A percentile compares a stretch with the other conserved stretches of the same genome.
phyloP scores from a whole-genome alignment of 768 basidiomycete species.

The Phaeotremella skinneri region DNA sequence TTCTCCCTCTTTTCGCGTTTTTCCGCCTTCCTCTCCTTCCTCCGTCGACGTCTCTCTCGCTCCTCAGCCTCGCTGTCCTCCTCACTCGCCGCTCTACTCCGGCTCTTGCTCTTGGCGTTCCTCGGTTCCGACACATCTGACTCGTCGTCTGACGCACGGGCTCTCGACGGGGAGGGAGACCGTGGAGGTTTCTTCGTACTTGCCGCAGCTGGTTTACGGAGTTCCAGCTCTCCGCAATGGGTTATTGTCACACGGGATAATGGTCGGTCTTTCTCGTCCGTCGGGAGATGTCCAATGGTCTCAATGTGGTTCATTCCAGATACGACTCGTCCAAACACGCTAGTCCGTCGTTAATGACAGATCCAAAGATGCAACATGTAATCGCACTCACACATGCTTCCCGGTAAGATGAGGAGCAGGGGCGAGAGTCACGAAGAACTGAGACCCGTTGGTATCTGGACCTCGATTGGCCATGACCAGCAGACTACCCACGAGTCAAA shows the following conservation, averaged over 20 bases:
- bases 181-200: constrained; percentile 18
- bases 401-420: constrained; percentile 58
- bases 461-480: constrained; percentile 81
- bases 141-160: not conserved
- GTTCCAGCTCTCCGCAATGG: constrained; percentile 81
- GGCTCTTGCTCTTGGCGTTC: constrained; percentile 17
- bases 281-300: constrained; percentile 62
- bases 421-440: constrained; percentile 81
- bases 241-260: constrained; percentile 64
- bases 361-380: not conserved
- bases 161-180: constrained; percentile 20
- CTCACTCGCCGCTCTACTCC: constrained; percentile 6
- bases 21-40: constrained; percentile 54
- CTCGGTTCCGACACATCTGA: constrained; percentile 6
- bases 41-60: constrained; percentile 8
- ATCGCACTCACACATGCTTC: constrained; percentile 46
- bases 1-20: constrained; percentile 13
- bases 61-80: constrained; percentile 11
- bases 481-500: constrained; percentile 53
- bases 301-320: constrained; percentile 57
- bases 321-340: constrained; percentile 49
- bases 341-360: constrained; percentile 2
- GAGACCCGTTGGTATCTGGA: constrained; percentile 78
- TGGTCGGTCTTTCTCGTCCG: constrained; percentile 75
- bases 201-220: constrained; percentile 55